Base-by-base conservation (phyloP, 2,329 filamentous ascomycete species). In the Penicillium occitanis region DNA sequence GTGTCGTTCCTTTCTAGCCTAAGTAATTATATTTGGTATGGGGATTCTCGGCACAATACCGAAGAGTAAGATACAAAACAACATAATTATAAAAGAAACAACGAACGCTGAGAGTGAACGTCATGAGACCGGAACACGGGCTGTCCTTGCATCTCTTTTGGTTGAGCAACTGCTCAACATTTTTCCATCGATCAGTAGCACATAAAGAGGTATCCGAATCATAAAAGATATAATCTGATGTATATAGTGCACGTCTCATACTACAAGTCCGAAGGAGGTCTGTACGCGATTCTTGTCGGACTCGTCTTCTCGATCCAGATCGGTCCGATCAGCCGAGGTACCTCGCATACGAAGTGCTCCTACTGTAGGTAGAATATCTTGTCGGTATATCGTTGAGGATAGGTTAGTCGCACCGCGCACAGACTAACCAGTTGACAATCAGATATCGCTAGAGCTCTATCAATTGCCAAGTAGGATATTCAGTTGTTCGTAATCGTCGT, bases 11-110 rank as follows among this genome's bases (percentile, higher is more conserved):
- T 30, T 55, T 57, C 53, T 57, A 37, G 11, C n/a, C n/a, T 17
- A 37, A 22, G 19, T 57, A 57, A 57, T 40, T 55, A 57, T 57
- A 57, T 33, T 40, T 40, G 33, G 19, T 57, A 57, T 57, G 5
- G n/a, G 10, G 25, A 5, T n/a, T 7, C 11, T 35, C 8, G n/a
- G 22, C n/a, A 37, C 30, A 13, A 19, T 17, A 33, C n/a, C 6
- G 11, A 35, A 8, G n/a, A 37, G n/a, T 37, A 25, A 25, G 22
- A 7, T 57, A 10, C 33, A 44, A 6, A 55, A n/a, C 14, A 44
- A 58, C 8, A 64, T 46, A 51, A 64, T 30, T 64, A 58, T 64
- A 64, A 28, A 51, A 10, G 28, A 25, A 37, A 22, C 28, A 63
- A 44, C 5, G 51, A 57, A 57, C 53, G 53, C 50, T 33, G 37